These are phyloP conservation scores for Populus hybrid DNA, from an alignment of 441 rosid genomes.

Conservation along the genomic window DNA sequence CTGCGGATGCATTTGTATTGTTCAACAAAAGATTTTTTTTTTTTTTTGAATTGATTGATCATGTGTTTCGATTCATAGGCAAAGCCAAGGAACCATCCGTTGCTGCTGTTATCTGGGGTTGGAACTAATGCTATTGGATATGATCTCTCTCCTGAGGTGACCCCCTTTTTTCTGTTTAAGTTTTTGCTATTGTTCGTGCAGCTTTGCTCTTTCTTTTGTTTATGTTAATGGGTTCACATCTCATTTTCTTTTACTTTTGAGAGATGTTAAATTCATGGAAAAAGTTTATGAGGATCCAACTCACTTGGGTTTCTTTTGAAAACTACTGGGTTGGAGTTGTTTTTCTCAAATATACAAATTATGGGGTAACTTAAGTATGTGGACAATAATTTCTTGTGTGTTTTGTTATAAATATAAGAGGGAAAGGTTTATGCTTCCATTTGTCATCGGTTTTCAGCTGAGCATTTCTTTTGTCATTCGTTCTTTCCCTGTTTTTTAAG, in stretches of 20 bases:
- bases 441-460: neutral
- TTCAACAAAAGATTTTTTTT: no score
- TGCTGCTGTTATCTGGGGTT: slow-evolving; percentile 65
- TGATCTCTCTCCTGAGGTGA: slow-evolving; percentile 36
- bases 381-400: neutral
- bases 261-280: slow-evolving; percentile 10
- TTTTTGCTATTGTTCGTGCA: neutral
- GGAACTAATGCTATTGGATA: slow-evolving; percentile 88
- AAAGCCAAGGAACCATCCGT: slow-evolving; percentile 67
- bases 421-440: neutral
- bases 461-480: neutral
- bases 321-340: neutral
- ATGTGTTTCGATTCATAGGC: slow-evolving; percentile 33
- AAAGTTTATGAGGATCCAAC: slow-evolving; percentile 41
- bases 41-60: no score
- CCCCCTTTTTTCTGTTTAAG: neutral
- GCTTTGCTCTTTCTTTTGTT: slow-evolving; percentile 21
- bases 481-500: neutral
- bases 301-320: neutral
- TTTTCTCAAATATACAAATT: neutral
- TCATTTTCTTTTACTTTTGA: neutral
- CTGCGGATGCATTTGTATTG: neutral
- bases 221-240: slow-evolving; percentile 40
- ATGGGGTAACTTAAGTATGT: neutral
- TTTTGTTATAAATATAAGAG: neutral